Conservation (phyloP, 306 rosid species). For the Ammopiptanthus mongolicus region DNA sequence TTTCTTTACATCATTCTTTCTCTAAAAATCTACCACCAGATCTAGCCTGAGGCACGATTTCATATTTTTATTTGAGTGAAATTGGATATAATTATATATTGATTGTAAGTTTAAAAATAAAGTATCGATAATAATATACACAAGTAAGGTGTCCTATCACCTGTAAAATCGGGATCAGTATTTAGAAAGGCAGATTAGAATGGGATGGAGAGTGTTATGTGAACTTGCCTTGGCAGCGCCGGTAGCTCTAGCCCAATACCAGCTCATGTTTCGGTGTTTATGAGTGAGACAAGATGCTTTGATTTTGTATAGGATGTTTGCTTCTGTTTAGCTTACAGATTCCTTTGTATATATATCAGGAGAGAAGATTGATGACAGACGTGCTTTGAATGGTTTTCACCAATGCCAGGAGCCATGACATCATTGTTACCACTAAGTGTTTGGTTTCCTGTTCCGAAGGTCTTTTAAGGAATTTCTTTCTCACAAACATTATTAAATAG, state of each 20-base stretch:
- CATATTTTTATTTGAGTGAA: too few species aligned
- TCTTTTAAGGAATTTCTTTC: too few species aligned
- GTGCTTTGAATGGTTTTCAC: not conserved
- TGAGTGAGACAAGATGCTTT: not conserved
- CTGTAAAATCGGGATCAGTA: too few species aligned
- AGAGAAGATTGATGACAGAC: not conserved
- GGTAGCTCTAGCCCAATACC: constrained; percentile 46
- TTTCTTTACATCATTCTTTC: too few species aligned
- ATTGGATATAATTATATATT: too few species aligned
- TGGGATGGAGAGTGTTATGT: not conserved
- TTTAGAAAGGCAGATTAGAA: not conserved
- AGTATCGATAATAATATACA: too few species aligned
- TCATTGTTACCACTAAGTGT: not conserved
- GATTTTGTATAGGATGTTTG: not conserved
- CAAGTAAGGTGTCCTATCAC: too few species aligned
- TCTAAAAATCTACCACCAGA: too few species aligned
- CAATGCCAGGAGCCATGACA: not conserved
- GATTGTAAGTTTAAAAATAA: too few species aligned
- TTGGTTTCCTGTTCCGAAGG: too few species aligned
- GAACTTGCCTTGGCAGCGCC: constrained; percentile 39
- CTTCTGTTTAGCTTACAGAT: not conserved
- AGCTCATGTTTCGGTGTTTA: constrained; percentile 25
- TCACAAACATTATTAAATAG: too few species aligned
- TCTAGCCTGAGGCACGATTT: too few species aligned
- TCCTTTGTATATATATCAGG: not conserved